Conservation (phyloP, 768 basidiomycete genomes). For the Lepiota brunneoincarnata region DNA sequence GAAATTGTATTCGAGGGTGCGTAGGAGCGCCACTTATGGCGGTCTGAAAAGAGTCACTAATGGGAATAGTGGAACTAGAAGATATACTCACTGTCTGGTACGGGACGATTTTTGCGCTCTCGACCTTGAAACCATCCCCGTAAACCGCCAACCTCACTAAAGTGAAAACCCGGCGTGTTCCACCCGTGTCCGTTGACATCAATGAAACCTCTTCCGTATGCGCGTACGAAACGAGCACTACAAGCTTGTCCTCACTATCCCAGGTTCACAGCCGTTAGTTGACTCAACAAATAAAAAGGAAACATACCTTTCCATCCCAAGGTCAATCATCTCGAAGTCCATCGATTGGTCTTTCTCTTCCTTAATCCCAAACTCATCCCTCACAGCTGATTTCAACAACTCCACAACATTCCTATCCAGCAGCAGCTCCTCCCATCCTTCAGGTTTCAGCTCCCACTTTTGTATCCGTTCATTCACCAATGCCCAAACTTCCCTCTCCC, state of each 20-base stretch:
- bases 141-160: slow-evolving; percentile 47
- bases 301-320: slow-evolving; percentile 56
- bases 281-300: slow-evolving; percentile 3
- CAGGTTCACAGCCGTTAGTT: slow-evolving; percentile 7
- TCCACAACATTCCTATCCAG: slow-evolving; percentile 55
- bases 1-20: slow-evolving; percentile 64
- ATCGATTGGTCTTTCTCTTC: slow-evolving; percentile 44
- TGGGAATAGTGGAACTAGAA: neutral
- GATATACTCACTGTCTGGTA: slow-evolving; percentile 65
- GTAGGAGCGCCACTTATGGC: slow-evolving; percentile 66
- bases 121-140: slow-evolving; percentile 41
- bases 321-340: slow-evolving; percentile 73
- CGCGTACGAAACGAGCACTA: slow-evolving; percentile 68
- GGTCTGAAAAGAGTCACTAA: slow-evolving; percentile 37
- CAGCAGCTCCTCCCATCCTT: slow-evolving; percentile 68
- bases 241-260: slow-evolving; percentile 46
- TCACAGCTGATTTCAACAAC: slow-evolving; percentile 45
- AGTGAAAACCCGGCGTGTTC: slow-evolving; percentile 64
- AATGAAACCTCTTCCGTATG: slow-evolving; percentile 35
- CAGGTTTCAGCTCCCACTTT: slow-evolving; percentile 64
- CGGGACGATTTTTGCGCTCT: slow-evolving; percentile 57
- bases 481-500: slow-evolving; percentile 62
- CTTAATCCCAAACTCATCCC: slow-evolving; percentile 36
- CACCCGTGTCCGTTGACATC: slow-evolving; percentile 30
- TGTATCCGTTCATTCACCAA: slow-evolving; percentile 67